Evolutionary conservation across 1,284 basidiomycete species (phyloP).

Genomic region (Cystobasidiaceae sp.): DNA sequence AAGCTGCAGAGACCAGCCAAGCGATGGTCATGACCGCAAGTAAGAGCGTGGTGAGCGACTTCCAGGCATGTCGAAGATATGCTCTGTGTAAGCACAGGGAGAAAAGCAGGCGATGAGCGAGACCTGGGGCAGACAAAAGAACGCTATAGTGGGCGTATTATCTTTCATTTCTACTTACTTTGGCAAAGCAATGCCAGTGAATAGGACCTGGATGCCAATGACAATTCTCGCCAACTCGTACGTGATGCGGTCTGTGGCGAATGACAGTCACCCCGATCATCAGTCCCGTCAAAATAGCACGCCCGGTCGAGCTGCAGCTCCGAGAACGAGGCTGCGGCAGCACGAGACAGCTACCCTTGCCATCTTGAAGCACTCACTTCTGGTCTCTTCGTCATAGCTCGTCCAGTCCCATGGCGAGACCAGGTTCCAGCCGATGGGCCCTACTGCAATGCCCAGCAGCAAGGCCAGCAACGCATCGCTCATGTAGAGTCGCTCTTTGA

Average conservation of each 20-base stretch:
- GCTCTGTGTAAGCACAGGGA: slow-evolving; percentile 35
- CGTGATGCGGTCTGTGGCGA: slow-evolving; percentile 40
- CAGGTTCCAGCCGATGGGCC: slow-evolving; percentile 37
- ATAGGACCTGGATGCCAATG: slow-evolving; percentile 45
- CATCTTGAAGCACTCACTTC: too few relatives aligned
- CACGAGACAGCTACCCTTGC: too few relatives aligned
- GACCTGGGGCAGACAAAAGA: too few relatives aligned
- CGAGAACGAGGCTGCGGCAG: too few relatives aligned
- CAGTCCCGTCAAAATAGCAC: too few relatives aligned
- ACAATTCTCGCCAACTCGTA: slow-evolving; percentile 48
- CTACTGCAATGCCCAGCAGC: slow-evolving; percentile 28
- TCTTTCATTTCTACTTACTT: too few relatives aligned
- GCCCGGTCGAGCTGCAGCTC: too few relatives aligned
- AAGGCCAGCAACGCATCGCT: slow-evolving; percentile 11
- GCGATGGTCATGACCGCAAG: slow-evolving; percentile 47
- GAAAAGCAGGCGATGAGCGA: slow-evolving; percentile 25
- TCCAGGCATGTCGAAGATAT: slow-evolving; percentile 43
- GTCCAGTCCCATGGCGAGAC: slow-evolving; percentile 36
- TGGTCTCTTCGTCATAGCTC: slow-evolving; percentile 27
- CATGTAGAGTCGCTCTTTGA: slow-evolving; percentile 50
- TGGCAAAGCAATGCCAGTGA: slow-evolving; percentile 48
- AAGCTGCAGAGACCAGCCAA: slow-evolving; percentile 47
- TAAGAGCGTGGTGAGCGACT: slow-evolving; percentile 46
- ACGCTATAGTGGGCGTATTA: too few relatives aligned
- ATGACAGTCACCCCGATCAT: too few relatives aligned